Conservation (phyloP, 2,329 filamentous ascomycete species). For the Nemania sp. region DNA sequence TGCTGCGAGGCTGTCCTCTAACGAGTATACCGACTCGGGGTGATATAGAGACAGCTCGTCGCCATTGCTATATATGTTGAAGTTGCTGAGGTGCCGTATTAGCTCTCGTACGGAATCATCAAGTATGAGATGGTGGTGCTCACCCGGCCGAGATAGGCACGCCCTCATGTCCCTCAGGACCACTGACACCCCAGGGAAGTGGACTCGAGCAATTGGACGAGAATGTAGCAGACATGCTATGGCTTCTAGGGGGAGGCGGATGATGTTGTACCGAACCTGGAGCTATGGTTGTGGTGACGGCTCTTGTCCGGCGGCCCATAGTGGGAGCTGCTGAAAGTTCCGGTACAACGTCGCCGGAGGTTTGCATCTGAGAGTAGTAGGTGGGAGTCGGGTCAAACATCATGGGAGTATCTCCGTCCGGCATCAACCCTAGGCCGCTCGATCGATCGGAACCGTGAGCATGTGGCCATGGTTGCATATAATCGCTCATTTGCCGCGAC, state of each 20-base stretch:
- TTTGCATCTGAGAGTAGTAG: conserved; percentile 34
- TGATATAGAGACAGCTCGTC: conserved; percentile 38
- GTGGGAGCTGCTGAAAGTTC: conserved; percentile 30
- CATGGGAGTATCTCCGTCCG: conserved; percentile 35
- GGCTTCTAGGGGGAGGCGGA: conserved; percentile 31
- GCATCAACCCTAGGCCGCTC: conserved; percentile 36
- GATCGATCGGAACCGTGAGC: conserved; percentile 32
- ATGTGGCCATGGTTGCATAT: conserved; percentile 38
- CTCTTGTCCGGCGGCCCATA: conserved; percentile 32
- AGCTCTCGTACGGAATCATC: background rate
- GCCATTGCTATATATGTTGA: conserved; percentile 35
- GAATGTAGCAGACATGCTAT: conserved; percentile 39
- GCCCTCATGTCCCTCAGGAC: conserved; percentile 32
- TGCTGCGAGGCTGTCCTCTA: conserved; percentile 35
- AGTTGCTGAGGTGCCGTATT: conserved; percentile 23
- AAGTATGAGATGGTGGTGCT: conserved; percentile 3
- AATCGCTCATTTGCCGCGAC: conserved; percentile 35
- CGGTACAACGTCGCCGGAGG: conserved; percentile 34
- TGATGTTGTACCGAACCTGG: conserved; percentile 32
- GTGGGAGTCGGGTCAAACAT: conserved; percentile 34
- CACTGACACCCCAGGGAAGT: conserved; percentile 34
- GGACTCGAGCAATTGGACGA: conserved; percentile 36
- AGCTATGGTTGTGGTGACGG: conserved; percentile 33
- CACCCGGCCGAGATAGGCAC: conserved; percentile 36
- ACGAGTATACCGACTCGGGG: conserved; percentile 35